Conservation (phyloP, 2,329 filamentous ascomycete genomes). For the Saccharata proteae region DNA sequence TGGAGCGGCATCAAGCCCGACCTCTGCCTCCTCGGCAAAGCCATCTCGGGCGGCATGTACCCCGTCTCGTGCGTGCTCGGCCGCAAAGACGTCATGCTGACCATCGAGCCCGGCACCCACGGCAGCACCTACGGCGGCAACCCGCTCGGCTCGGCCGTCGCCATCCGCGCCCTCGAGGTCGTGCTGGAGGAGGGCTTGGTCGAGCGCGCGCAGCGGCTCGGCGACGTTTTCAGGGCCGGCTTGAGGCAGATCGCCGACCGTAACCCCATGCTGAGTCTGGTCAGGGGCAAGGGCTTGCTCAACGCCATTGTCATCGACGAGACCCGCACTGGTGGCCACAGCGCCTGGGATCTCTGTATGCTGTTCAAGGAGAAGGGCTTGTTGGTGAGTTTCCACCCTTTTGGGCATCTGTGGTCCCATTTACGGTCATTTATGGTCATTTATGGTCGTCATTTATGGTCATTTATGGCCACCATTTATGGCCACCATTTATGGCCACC, state of each 20-base stretch:
- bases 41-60: constrained; percentile 97
- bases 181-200: constrained; percentile 86
- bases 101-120: constrained; percentile 90
- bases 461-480: no score
- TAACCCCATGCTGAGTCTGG: constrained; percentile 67
- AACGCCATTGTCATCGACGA: constrained; percentile 97
- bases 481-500: no score
- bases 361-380: constrained; percentile 91
- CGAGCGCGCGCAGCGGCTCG: constrained; percentile 67
- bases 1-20: constrained; percentile 95
- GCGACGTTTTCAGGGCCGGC: constrained; percentile 71
- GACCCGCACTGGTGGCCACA: constrained; percentile 67
- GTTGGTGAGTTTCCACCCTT: constrained; percentile 49
- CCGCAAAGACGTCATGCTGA: constrained; percentile 85
- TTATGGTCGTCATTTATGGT: constrained; percentile 6
- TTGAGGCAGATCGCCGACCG: constrained; percentile 60
- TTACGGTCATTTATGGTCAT: not conserved
- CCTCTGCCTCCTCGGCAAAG: constrained; percentile 88
- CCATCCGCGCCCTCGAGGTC: constrained; percentile 87
- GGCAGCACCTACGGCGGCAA: constrained; percentile 98
- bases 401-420: no score
- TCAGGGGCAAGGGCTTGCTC: constrained; percentile 85
- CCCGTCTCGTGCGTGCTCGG: constrained; percentile 91
- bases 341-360: constrained; percentile 93
- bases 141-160: constrained; percentile 87